A percentile compares a stretch with the other conserved stretches of the same genome.
Conservation (phyloP, 495 filamentous ascomycete species). For the Usnea hakonensis region DNA sequence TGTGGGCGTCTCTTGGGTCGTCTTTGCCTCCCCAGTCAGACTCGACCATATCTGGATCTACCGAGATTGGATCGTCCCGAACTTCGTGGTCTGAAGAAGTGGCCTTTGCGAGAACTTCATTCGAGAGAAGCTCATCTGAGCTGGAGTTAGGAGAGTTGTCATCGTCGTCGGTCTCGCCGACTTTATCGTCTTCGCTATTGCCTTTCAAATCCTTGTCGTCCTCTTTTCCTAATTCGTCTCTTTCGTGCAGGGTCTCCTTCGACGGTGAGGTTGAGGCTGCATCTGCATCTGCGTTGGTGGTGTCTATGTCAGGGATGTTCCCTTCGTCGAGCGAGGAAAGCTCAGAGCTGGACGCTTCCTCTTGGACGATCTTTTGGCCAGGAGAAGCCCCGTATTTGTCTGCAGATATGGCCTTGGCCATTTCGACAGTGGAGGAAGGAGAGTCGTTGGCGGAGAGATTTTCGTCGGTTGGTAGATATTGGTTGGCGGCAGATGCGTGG, state of each 20-base stretch:
- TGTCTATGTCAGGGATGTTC: conserved; percentile 54
- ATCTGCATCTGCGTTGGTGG: conserved; percentile 61
- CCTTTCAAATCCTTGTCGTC: not conserved
- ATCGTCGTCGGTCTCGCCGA: not conserved
- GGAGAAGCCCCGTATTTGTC: not conserved
- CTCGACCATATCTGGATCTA: too few species aligned
- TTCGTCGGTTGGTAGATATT: too few species aligned
- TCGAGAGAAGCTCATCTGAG: too few species aligned
- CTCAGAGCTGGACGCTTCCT: not conserved
- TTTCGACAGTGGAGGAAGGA: not conserved
- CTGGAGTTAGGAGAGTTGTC: too few species aligned
- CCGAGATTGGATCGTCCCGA: too few species aligned
- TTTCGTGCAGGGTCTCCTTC: not conserved
- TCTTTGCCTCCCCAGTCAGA: too few species aligned
- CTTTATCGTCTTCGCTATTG: not conserved
- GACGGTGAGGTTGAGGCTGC: not conserved
- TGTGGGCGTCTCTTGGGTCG: too few species aligned
- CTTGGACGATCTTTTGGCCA: not conserved
- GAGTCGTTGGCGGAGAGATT: not conserved
- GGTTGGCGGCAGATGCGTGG: too few species aligned
- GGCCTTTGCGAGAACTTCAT: too few species aligned
- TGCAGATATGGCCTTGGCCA: not conserved
- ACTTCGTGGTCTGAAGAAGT: too few species aligned
- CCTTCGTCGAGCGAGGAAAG: conserved; percentile 29
- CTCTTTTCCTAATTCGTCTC: not conserved